Conservation (phyloP, 257 asterid genomes). For the Vinca minor region DNA sequence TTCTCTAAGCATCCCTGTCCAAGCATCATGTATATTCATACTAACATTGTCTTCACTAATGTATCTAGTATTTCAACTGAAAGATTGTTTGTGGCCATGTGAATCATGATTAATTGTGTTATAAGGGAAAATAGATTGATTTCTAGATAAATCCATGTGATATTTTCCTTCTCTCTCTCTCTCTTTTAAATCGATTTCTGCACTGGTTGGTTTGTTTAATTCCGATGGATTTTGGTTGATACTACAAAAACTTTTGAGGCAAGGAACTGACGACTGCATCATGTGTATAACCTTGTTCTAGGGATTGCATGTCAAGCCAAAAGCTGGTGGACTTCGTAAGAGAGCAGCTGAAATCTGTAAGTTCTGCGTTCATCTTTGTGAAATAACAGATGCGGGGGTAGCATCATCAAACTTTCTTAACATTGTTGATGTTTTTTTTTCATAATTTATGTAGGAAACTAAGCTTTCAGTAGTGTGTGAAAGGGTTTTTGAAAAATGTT, state of each 20-base stretch:
- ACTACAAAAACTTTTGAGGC: not conserved
- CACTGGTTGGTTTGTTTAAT: not conserved
- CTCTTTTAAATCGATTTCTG: not conserved
- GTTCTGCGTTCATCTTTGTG: constrained; percentile 18
- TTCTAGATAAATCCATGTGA: not conserved
- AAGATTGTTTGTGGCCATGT: too few species aligned
- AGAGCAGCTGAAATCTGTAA: constrained; percentile 48
- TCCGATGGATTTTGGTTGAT: not conserved
- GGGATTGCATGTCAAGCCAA: constrained; percentile 98
- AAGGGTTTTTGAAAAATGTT: constrained; percentile 55
- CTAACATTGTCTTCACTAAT: too few species aligned
- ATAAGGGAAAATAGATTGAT: not conserved
- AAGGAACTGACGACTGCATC: not conserved
- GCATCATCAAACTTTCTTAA: not conserved
- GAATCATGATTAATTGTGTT: too few species aligned
- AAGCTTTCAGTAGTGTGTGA: constrained; percentile 79
- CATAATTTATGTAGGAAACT: constrained; percentile 44
- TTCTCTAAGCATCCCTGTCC: too few species aligned
- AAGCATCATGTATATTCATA: too few species aligned
- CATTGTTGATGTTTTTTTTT: constrained; percentile 1
- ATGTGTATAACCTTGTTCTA: constrained; percentile 20
- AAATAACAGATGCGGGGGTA: constrained; percentile 5
- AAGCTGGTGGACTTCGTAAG: constrained; percentile 65
- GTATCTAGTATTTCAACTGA: too few species aligned
- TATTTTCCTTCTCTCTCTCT: not conserved